A percentile compares a stretch with the other conserved stretches of the same genome.
Evolutionary conservation across 164 flowering plant genomes (phyloP).

Genomic region (Liquidambar formosana): DNA sequence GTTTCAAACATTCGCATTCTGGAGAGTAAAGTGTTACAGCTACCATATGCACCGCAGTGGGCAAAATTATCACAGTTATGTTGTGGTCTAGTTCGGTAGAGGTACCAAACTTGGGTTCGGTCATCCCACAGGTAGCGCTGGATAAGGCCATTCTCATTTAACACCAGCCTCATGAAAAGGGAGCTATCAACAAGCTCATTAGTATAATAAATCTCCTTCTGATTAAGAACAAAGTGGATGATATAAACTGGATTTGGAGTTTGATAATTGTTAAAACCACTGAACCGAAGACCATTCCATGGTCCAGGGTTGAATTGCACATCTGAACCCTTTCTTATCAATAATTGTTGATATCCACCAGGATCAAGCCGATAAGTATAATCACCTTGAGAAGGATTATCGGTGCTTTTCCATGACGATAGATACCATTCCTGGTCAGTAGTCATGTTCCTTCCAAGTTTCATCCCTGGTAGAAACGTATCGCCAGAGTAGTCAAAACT

Average conservation of each 20-base stretch:
- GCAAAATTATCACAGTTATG: constrained; percentile 25
- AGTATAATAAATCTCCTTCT: constrained; percentile 30
- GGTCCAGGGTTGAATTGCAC: constrained; percentile 21
- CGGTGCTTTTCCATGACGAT: constrained; percentile 29
- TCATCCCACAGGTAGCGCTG: constrained; percentile 21
- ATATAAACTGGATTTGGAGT: not conserved
- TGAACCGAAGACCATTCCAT: constrained; percentile 27
- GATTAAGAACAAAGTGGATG: constrained; percentile 16
- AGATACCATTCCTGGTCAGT: constrained; percentile 17
- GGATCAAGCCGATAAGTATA: constrained; percentile 11
- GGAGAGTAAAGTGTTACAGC: not conserved
- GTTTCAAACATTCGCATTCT: constrained; percentile 30
- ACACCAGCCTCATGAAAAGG: constrained; percentile 27
- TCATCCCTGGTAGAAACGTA: constrained; percentile 26
- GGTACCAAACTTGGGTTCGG: constrained; percentile 16
- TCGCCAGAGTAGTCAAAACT: constrained; percentile 35
- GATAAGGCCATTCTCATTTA: constrained; percentile 18
- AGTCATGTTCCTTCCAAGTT: too few relatives aligned
- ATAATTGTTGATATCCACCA: constrained; percentile 5
- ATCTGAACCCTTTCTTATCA: constrained; percentile 6
- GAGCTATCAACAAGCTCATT: constrained; percentile 22
- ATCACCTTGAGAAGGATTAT: constrained; percentile 35
- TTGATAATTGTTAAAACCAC: constrained; percentile 27
- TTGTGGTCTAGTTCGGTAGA: constrained; percentile 19
- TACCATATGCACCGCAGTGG: constrained; percentile 6